A percentile compares a stretch with the other conserved stretches of the same genome.
Evolutionary conservation across 2,329 filamentous ascomycete species (phyloP).

Genomic region (Fusarium sublunatum): DNA sequence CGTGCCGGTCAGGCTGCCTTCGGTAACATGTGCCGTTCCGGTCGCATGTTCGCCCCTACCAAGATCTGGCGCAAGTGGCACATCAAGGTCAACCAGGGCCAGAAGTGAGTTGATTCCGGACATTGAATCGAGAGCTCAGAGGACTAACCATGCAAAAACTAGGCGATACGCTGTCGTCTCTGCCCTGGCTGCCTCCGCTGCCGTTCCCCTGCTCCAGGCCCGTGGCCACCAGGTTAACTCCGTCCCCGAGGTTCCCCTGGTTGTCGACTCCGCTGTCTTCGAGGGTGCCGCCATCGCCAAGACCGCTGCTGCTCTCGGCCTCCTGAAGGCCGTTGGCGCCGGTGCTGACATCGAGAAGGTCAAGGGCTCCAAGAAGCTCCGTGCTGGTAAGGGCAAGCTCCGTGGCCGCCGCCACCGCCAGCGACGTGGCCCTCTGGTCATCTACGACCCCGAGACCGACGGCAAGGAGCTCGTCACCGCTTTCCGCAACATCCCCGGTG

Average conservation of each 20-base stretch:
- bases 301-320: constrained; percentile 86
- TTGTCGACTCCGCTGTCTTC: constrained; percentile 92
- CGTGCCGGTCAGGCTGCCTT: constrained; percentile 99
- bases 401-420: constrained; percentile 96
- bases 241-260: constrained; percentile 96
- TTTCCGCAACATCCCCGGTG: constrained; percentile 99
- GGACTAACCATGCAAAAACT: constrained; percentile 44
- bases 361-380: constrained; percentile 94
- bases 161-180: constrained; percentile 98
- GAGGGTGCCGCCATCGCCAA: constrained; percentile 82
- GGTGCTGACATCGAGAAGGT: constrained; percentile 94
- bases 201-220: constrained; percentile 92
- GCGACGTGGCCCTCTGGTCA: constrained; percentile 95
- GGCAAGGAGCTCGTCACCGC: constrained; percentile 93
- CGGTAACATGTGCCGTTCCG: constrained; percentile 99
- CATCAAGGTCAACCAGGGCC: constrained; percentile 99
- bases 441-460: constrained; percentile 96
- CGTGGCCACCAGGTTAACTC: constrained; percentile 95
- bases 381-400: constrained; percentile 99
- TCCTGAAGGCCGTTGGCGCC: constrained; percentile 92
- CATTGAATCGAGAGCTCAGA: neutral
- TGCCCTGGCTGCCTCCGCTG: constrained; percentile 94
- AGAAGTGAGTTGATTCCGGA: constrained; percentile 75
- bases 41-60: constrained; percentile 99
- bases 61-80: constrained; percentile 99